Conservation (phyloP, 257 asterid genomes). For the Fraxinus pennsylvanica region DNA sequence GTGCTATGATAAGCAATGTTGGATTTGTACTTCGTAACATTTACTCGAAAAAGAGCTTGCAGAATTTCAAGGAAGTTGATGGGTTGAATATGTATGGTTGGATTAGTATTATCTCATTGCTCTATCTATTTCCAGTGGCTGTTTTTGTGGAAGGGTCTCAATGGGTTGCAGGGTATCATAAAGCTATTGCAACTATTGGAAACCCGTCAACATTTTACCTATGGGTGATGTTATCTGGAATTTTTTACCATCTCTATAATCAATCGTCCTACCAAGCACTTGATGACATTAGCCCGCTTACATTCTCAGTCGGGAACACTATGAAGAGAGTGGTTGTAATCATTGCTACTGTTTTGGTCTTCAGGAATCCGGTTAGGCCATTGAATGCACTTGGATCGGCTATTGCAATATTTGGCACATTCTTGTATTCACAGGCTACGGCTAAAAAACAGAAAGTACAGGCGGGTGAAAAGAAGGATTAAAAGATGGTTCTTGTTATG, state of each 20-base stretch:
- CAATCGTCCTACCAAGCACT: conserved; percentile 94
- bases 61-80: conserved; percentile 79
- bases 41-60: conserved; percentile 86
- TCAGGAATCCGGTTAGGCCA: conserved; percentile 91
- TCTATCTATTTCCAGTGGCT: conserved; percentile 85
- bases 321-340: conserved; percentile 98
- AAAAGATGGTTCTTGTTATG: conserved; percentile 25
- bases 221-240: conserved; percentile 84
- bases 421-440: conserved; percentile 86
- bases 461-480: conserved; percentile 53
- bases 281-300: conserved; percentile 89
- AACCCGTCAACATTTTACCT: conserved; percentile 60
- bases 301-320: conserved; percentile 90
- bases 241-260: conserved; percentile 85
- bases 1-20: conserved; percentile 89
- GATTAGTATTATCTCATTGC: conserved; percentile 71
- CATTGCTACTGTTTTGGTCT: conserved; percentile 78
- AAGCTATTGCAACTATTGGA: conserved; percentile 65
- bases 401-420: conserved; percentile 78
- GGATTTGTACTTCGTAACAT: conserved; percentile 89
- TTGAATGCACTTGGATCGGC: conserved; percentile 90
- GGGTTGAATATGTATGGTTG: conserved; percentile 92
- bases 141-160: conserved; percentile 90
- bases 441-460: conserved; percentile 66
- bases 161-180: conserved; percentile 84